phyloP scores from a whole-genome alignment of 2,329 filamentous ascomycete species.

The Xylaria digitata region DNA sequence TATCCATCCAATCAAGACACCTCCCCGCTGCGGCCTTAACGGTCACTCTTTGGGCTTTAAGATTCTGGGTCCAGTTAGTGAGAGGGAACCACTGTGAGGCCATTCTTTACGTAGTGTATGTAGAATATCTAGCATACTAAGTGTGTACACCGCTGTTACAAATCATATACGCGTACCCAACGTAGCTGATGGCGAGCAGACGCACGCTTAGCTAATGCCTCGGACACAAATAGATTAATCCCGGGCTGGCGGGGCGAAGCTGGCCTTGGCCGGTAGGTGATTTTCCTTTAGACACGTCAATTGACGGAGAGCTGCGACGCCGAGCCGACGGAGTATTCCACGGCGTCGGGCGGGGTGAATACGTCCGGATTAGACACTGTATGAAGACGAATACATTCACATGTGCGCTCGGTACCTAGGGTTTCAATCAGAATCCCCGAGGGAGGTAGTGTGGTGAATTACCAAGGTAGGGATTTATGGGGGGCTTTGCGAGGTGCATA shows the following conservation, averaged over 20 bases:
- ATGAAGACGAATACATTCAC: background rate
- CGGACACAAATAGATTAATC: background rate
- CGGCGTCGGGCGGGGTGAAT: background rate
- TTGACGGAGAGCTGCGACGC: background rate
- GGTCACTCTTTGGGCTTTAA: background rate
- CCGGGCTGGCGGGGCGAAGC: conserved; percentile 17
- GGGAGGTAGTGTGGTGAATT: background rate
- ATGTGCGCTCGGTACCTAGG: background rate
- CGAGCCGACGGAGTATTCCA: background rate
- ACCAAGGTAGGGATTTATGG: background rate
- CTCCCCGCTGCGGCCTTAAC: background rate
- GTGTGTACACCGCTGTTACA: background rate
- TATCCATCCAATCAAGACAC: conserved; percentile 15
- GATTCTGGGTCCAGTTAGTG: background rate
- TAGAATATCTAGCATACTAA: too few species aligned
- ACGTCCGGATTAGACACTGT: background rate
- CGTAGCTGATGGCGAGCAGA: background rate
- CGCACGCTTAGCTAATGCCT: background rate
- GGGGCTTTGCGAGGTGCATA: conserved; percentile 21
- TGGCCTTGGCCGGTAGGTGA: conserved; percentile 5
- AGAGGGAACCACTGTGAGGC: too few species aligned
- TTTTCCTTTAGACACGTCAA: background rate
- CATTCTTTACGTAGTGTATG: too few species aligned
- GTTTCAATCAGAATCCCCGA: conserved; percentile 6
- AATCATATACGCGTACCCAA: background rate